Conservation (phyloP, 2,329 filamentous ascomycete species). For the Claviceps maximensis region DNA sequence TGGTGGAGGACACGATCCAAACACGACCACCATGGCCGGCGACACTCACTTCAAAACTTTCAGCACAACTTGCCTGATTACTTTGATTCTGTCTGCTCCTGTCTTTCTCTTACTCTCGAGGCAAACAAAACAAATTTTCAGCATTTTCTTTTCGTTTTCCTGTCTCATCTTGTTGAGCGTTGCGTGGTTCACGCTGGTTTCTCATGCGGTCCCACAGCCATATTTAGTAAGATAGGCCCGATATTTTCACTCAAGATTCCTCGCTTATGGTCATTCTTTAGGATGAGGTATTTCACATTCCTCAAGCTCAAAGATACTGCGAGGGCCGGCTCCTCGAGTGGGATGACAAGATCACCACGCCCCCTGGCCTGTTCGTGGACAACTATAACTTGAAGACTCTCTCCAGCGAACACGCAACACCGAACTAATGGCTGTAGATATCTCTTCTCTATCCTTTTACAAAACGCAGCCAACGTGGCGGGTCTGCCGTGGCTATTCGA, state of each 20-base stretch:
- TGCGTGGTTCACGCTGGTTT: conserved; percentile 13
- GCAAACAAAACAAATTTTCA: background rate
- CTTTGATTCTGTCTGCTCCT: conserved; percentile 4
- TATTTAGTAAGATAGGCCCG: conserved; percentile 33
- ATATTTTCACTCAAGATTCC: background rate
- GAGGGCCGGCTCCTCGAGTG: conserved; percentile 59
- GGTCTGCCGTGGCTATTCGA: conserved; percentile 8
- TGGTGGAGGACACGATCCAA: background rate
- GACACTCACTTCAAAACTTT: background rate
- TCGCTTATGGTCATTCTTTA: conserved; percentile 21
- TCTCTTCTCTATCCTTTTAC: conserved; percentile 25
- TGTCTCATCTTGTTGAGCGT: conserved; percentile 10
- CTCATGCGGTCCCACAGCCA: conserved; percentile 32
- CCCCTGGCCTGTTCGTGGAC: conserved; percentile 56
- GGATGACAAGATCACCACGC: conserved; percentile 97
- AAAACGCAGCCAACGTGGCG: conserved; percentile 9
- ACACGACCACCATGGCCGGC: background rate
- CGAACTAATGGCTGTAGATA: conserved; percentile 25
- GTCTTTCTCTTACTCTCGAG: conserved; percentile 2
- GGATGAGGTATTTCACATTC: conserved; percentile 83
- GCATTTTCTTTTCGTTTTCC: background rate
- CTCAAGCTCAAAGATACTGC: conserved; percentile 84
- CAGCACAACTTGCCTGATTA: conserved; percentile 1
- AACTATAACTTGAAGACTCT: background rate
- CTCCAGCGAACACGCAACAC: background rate